These are phyloP conservation scores for Sugiyamaella castrensis DNA, from an alignment of 1,139 yeast species.

Conservation along the genomic window DNA sequence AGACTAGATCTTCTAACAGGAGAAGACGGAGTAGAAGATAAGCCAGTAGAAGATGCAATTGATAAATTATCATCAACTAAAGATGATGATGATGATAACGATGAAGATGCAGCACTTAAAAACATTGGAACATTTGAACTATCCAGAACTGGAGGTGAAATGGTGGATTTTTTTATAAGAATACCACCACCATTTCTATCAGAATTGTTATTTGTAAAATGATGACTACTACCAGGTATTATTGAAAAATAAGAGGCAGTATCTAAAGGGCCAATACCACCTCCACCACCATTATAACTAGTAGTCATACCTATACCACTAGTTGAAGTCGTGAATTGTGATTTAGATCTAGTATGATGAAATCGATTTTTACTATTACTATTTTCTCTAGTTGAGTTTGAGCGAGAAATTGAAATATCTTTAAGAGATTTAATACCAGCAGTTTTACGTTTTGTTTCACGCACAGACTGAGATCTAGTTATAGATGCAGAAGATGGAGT, in stretches of 20 bases:
- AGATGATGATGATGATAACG: background rate
- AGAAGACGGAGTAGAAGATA: slow-evolving; percentile 4
- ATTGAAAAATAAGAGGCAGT: no score
- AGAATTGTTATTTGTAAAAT: no score
- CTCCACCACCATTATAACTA: background rate
- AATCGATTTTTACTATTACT: no score
- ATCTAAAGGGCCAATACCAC: background rate
- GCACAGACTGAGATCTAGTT: slow-evolving; percentile 9
- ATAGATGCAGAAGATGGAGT: slow-evolving; percentile 9
- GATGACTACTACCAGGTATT: no score
- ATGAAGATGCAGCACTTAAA: slow-evolving; percentile 1
- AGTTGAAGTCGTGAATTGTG: background rate
- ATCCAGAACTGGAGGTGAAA: background rate
- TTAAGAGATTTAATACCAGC: background rate
- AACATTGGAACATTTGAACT: background rate
- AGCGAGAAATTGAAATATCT: no score
- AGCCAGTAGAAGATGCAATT: no score
- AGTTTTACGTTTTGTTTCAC: background rate
- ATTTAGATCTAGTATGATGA: slow-evolving; percentile 1
- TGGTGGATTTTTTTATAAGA: background rate
- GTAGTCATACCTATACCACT: background rate
- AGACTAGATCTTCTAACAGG: slow-evolving; percentile 5
- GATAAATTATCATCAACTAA: background rate
- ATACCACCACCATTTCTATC: background rate
- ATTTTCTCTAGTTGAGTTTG: no score